Evolutionary conservation across 2,329 filamentous ascomycete genomes (phyloP), one percentile per base, ranked within the genome.

Genomic region (Sarocladium strictum): DNA sequence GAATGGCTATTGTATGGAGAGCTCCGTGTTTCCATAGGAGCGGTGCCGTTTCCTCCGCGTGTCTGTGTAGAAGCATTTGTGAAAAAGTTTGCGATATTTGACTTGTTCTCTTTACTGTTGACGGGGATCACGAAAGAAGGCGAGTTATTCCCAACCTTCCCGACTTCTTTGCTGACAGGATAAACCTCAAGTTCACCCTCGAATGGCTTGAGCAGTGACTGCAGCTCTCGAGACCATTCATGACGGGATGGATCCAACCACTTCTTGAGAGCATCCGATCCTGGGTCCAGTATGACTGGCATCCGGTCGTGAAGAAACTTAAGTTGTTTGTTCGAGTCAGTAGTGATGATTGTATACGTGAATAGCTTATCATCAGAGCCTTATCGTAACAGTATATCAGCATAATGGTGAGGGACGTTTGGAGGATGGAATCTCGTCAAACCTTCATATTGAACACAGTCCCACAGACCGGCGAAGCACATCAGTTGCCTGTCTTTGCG

Each of bases 1-100:
- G n/a, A 21, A 9, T 43, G 21, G 19, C 7, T 43, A 7, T 43
- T 23, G 17, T 9, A 7, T 11, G 38, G 17, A 23, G 38, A 43
- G 38, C 38, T 43, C 7, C 23, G n/a, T 23, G n/a, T 23, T 14
- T 47, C 29, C 14, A 7, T n/a, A 24, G 43, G 21, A 27, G 12
- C 14, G 7, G 43, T 7, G 15, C 10, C 27, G 11, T 12, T 51
- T 1, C 12, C 43, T 26, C 21, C 40, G 54, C 72, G 73, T 54
- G 69, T 69, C 58, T 51, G 26, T 21, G 78, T 65, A n/a, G 68
- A 61, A 6, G 69, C 76, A 40, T 83, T 87, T 7, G 79, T 79
- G 64, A 97, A 97, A 75, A 96, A 97, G 63, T 96, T 96, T 45
- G 88, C 89, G 68, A 97, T 97, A 60, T 94, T 97, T 51, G 80